These are phyloP conservation scores for Kwoniella dendrophila DNA, from an alignment of 768 basidiomycete species.

Conservation along the genomic window DNA sequence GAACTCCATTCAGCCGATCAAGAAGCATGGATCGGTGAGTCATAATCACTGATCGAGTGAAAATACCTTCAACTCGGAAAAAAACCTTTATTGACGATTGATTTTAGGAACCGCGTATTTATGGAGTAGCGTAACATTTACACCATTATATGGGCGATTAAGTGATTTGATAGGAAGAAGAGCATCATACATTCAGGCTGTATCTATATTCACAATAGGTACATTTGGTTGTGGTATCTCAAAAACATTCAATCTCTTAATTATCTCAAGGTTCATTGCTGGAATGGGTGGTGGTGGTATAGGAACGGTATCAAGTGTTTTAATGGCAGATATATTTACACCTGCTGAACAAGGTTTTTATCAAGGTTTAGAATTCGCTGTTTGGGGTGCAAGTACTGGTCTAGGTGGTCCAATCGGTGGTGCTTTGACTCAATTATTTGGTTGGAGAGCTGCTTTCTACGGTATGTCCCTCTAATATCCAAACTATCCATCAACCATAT, in stretches of 20 bases:
- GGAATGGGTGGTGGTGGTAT: constrained; percentile 32
- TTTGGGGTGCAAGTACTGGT: constrained; percentile 22
- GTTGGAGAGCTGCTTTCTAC: constrained; percentile 32
- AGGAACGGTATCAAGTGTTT: constrained; percentile 21
- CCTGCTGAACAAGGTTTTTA: constrained; percentile 20
- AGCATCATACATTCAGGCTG: constrained; percentile 79
- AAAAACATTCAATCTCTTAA: constrained; percentile 76
- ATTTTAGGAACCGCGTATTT: constrained; percentile 25
- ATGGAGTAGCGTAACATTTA: constrained; percentile 60
- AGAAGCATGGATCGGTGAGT: constrained; percentile 24
- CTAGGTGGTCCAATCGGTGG: constrained; percentile 27
- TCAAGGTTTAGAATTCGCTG: constrained; percentile 23
- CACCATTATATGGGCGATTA: constrained; percentile 61
- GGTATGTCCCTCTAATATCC: constrained; percentile 12
- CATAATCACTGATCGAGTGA: background rate
- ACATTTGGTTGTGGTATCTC: constrained; percentile 85
- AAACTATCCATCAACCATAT: background rate
- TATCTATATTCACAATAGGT: constrained; percentile 80
- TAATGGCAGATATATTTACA: constrained; percentile 25
- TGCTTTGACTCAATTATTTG: constrained; percentile 18
- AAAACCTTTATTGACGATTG: background rate
- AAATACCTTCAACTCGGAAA: background rate
- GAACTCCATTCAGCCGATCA: constrained; percentile 16
- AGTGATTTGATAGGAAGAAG: constrained; percentile 62
- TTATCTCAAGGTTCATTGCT: constrained; percentile 60